phyloP scores from a whole-genome alignment of 257 asterid genomes.

The Striga asiatica region DNA sequence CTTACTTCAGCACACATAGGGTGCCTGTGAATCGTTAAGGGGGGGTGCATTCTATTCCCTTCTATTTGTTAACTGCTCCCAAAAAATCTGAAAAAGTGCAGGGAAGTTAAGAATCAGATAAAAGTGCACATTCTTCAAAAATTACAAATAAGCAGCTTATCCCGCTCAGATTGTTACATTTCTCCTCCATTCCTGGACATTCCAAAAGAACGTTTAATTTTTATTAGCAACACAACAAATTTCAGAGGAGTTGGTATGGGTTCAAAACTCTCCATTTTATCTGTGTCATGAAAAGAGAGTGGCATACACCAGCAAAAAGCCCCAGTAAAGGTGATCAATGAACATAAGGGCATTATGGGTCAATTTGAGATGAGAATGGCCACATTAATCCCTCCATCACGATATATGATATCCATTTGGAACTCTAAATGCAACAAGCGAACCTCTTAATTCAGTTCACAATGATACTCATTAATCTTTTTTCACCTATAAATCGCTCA shows the following conservation, averaged over 20 bases:
- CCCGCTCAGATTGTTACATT: neutral
- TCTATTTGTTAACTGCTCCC: too few species aligned
- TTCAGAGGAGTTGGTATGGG: neutral
- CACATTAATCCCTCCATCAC: too few species aligned
- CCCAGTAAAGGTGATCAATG: too few species aligned
- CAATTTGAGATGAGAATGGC: too few species aligned
- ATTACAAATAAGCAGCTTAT: neutral
- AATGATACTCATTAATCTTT: too few species aligned
- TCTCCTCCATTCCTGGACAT: neutral
- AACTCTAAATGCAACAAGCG: too few species aligned
- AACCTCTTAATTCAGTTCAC: too few species aligned
- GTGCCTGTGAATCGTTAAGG: slow-evolving; percentile 60
- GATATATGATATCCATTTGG: too few species aligned
- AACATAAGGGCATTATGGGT: too few species aligned
- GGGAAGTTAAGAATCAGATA: too few species aligned
- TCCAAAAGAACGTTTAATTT: neutral
- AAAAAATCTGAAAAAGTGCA: neutral
- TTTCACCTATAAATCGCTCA: too few species aligned
- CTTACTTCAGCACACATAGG: slow-evolving; percentile 80
- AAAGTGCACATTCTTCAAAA: neutral
- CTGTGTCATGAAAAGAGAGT: neutral
- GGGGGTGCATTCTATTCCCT: slow-evolving; percentile 58
- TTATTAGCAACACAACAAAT: neutral
- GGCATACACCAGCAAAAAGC: too few species aligned
- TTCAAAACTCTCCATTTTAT: neutral